These are phyloP conservation scores for Logfia minima DNA, from an alignment of 129 eudicot genomes.

Conservation along the genomic window DNA sequence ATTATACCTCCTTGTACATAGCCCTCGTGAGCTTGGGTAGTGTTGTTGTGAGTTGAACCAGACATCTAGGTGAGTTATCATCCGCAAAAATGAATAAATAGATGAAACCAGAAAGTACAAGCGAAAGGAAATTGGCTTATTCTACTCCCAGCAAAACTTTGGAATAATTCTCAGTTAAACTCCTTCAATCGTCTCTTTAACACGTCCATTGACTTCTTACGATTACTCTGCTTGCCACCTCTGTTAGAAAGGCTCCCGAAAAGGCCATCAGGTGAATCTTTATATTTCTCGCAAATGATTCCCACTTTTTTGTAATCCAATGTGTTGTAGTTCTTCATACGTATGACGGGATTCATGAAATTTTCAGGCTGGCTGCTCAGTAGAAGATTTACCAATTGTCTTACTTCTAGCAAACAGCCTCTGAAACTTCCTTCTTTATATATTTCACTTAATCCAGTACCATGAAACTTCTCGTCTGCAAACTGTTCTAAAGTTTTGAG, in stretches of 20 bases:
- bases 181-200: slow-evolving; percentile 72
- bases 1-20: no score
- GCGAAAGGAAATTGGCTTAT: slow-evolving; percentile 13
- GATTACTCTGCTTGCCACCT: slow-evolving; percentile 67
- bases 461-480: slow-evolving; percentile 82
- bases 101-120: neutral
- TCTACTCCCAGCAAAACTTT: slow-evolving; percentile 27
- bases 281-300: slow-evolving; percentile 73
- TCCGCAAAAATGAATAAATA: slow-evolving; percentile 10
- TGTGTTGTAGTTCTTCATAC: slow-evolving; percentile 66
- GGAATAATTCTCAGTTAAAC: slow-evolving; percentile 48
- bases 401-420: slow-evolving; percentile 66
- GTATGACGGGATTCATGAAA: slow-evolving; percentile 90
- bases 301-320: slow-evolving; percentile 80
- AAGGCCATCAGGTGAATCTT: slow-evolving; percentile 81
- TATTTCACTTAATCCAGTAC: slow-evolving; percentile 71
- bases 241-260: slow-evolving; percentile 86
- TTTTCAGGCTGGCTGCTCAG: slow-evolving; percentile 92
- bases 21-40: no score
- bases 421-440: slow-evolving; percentile 76
- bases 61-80: slow-evolving; percentile 17
- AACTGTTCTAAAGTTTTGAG: slow-evolving; percentile 65
- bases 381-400: slow-evolving; percentile 79
- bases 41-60: no score
- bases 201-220: slow-evolving; percentile 86